Evolutionary conservation across 768 basidiomycete species (phyloP).

Genomic region (Boletus huronensis): DNA sequence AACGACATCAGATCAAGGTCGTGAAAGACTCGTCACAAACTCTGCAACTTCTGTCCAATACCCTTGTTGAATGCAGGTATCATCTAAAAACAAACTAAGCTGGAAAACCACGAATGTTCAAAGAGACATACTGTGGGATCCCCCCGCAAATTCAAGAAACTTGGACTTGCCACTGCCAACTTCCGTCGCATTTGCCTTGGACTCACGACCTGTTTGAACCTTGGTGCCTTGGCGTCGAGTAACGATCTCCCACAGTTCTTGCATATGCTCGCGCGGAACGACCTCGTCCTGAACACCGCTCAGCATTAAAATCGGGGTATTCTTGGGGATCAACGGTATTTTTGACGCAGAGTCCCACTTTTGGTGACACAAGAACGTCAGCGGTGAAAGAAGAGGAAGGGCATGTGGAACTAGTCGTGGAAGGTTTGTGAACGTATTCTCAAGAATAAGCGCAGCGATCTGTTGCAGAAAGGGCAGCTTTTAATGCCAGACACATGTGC

Average conservation of each 20-base stretch:
- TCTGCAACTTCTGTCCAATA: constrained; percentile 53
- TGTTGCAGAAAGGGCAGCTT: constrained; percentile 24
- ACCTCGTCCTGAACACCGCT: constrained; percentile 61
- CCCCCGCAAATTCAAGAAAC: constrained; percentile 53
- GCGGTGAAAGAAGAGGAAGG: constrained; percentile 67
- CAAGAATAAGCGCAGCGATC: constrained; percentile 79
- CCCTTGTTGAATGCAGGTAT: constrained; percentile 52
- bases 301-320: constrained; percentile 77
- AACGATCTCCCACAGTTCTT: constrained; percentile 62
- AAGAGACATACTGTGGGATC: constrained; percentile 49
- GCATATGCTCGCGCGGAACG: constrained; percentile 55
- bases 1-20: constrained; percentile 1
- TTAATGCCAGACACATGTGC: not conserved
- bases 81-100: constrained; percentile 34
- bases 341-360: constrained; percentile 81
- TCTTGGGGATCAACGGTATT: constrained; percentile 57
- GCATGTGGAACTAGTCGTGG: constrained; percentile 78
- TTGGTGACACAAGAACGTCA: constrained; percentile 80
- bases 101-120: not conserved
- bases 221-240: constrained; percentile 42
- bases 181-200: constrained; percentile 39
- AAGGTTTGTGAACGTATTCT: constrained; percentile 91
- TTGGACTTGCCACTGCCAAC: constrained; percentile 51
- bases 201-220: constrained; percentile 14
- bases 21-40: constrained; percentile 37